Percentiles rank a stretch among this genome's conserved stretches.
phyloP scores from a whole-genome alignment of 192 early-diverging fungal species.

The Chytriomyces sp. region DNA sequence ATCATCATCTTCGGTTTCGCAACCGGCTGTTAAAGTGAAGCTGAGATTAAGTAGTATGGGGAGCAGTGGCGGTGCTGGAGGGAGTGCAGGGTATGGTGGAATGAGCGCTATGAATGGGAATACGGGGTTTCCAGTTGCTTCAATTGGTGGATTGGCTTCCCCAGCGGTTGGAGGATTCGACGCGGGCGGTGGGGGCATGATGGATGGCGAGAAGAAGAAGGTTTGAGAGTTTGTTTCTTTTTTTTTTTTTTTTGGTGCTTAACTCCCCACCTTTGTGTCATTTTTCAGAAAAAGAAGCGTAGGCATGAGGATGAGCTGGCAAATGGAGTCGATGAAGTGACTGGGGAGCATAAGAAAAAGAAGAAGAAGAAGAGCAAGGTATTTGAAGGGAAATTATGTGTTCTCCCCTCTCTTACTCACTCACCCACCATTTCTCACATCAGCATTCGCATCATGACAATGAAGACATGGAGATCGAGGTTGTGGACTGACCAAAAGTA shows the following conservation, averaged over 20 bases:
- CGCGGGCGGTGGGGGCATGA: background rate
- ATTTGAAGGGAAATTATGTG: background rate
- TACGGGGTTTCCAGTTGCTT: too few species aligned
- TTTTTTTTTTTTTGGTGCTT: background rate
- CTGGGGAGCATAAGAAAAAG: constrained; percentile 19
- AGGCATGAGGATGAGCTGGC: constrained; percentile 13
- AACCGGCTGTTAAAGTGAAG: too few species aligned
- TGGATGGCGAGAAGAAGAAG: constrained; percentile 20
- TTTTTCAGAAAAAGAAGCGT: constrained; percentile 16
- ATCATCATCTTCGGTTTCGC: too few species aligned
- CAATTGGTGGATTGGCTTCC: too few species aligned
- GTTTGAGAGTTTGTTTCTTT: background rate
- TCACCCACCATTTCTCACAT: background rate
- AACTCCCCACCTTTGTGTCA: background rate
- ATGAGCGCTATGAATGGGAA: too few species aligned
- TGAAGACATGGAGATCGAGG: background rate
- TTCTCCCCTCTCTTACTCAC: background rate
- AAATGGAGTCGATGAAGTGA: constrained; percentile 1
- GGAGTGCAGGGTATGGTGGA: too few species aligned
- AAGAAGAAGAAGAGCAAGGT: constrained; percentile 19
- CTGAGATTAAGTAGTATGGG: too few species aligned
- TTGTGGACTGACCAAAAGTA: background rate
- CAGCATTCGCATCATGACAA: constrained; percentile 6
- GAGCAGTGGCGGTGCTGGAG: too few species aligned
- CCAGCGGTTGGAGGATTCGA: too few species aligned